phyloP scores from a whole-genome alignment of 164 flowering plant genomes.

The Vitis riparia region DNA sequence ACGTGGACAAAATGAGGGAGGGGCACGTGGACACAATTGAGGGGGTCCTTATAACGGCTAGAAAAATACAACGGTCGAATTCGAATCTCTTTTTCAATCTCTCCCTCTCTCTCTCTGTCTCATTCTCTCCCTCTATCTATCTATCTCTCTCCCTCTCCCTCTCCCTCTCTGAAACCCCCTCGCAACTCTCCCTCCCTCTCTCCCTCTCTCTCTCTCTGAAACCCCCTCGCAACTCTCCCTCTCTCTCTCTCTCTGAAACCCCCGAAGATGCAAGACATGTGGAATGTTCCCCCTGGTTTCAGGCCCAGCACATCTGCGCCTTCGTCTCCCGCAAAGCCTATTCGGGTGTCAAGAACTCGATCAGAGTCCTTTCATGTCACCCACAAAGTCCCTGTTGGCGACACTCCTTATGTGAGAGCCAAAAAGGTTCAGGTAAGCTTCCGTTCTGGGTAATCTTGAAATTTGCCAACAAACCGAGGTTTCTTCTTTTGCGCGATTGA shows the following conservation, averaged over 20 bases:
- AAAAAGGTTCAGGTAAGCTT: slow-evolving; percentile 82
- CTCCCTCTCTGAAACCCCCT: neutral
- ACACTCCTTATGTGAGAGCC: slow-evolving; percentile 91
- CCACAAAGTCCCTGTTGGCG: slow-evolving; percentile 95
- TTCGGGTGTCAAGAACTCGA: slow-evolving; percentile 57
- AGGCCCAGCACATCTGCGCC: slow-evolving; percentile 91
- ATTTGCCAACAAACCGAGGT: neutral
- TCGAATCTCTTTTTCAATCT: neutral
- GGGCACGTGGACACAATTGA: too few relatives aligned
- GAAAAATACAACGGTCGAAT: too few relatives aligned
- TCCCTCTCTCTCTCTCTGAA: too few relatives aligned
- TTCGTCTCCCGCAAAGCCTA: slow-evolving; percentile 85
- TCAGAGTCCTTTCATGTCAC: slow-evolving; percentile 83
- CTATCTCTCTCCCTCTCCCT: slow-evolving; percentile 8
- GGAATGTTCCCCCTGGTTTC: slow-evolving; percentile 80
- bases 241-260: too few relatives aligned
- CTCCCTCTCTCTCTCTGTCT: slow-evolving; percentile 12
- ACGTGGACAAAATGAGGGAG: too few relatives aligned
- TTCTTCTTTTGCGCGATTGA: neutral
- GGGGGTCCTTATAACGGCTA: too few relatives aligned
- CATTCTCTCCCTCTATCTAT: neutral
- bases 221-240: neutral
- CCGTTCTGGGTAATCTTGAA: neutral
- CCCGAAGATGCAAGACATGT: slow-evolving; percentile 67
- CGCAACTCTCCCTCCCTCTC: neutral